Percentiles rank a stretch among this genome's conserved stretches.
Conservation (phyloP, 306 rosid genomes). For the Quercus engelmannii region DNA sequence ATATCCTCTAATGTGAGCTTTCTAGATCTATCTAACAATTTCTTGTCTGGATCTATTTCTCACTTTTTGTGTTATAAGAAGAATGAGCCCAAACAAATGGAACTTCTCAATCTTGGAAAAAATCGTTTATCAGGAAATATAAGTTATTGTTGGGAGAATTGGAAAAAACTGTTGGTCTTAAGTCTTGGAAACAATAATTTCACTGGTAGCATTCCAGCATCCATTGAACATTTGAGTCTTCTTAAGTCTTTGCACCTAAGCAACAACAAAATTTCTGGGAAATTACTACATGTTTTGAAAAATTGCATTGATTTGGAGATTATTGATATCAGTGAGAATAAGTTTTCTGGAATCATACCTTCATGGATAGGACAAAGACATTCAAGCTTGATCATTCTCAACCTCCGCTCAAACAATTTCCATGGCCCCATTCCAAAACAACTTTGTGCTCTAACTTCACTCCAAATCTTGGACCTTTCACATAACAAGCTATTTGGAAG, state of each 20-base stretch:
- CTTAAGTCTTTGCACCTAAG: conserved; percentile 1
- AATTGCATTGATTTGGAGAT: no score
- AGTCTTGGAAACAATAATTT: conserved; percentile 20
- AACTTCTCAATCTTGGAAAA: neutral
- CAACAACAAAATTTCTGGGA: neutral
- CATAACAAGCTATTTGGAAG: no score
- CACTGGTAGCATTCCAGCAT: conserved; percentile 7
- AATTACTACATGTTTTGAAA: no score
- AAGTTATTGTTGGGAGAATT: conserved; percentile 14
- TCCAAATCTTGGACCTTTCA: no score
- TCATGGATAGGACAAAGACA: no score
- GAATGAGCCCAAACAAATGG: fast-evolving
- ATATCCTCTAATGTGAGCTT: fast-evolving
- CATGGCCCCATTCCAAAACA: no score
- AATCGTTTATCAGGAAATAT: conserved; percentile 19
- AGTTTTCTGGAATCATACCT: no score
- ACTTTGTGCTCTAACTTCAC: no score
- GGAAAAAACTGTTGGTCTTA: neutral
- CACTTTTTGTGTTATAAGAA: neutral
- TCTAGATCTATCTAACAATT: conserved; percentile 20
- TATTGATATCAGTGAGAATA: no score
- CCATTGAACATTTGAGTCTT: neutral
- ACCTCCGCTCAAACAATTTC: no score
- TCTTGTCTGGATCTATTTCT: neutral
- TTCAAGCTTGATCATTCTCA: no score